Conservation (phyloP, 2,329 filamentous ascomycete genomes). For the Ascochyta rabiei region DNA sequence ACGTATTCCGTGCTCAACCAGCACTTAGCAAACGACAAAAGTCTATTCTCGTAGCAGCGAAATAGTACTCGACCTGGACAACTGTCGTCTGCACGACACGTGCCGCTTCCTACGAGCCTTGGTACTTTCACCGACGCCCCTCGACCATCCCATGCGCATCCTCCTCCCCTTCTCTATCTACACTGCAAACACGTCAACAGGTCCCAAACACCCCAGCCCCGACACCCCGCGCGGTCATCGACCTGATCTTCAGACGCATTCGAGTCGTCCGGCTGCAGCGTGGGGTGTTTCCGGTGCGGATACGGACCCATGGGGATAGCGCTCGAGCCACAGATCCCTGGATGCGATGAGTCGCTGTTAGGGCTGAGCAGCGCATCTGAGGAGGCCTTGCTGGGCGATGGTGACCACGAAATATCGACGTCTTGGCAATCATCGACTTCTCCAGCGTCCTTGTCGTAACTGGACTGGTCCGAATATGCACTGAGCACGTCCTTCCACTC, state of each 20-base stretch:
- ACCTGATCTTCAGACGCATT: not conserved
- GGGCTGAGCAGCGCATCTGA: not conserved
- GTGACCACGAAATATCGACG: not conserved
- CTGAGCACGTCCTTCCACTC: not conserved
- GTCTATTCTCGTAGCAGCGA: too few species aligned
- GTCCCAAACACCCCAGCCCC: not conserved
- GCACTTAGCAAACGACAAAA: too few species aligned
- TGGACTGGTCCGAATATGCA: not conserved
- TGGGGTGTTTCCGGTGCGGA: not conserved
- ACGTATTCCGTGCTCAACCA: too few species aligned
- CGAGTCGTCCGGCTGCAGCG: not conserved
- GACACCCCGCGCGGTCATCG: too few species aligned
- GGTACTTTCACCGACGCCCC: too few species aligned
- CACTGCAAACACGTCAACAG: not conserved
- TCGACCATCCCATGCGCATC: too few species aligned
- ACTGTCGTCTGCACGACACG: too few species aligned
- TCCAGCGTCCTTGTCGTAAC: not conserved
- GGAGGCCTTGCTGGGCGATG: not conserved
- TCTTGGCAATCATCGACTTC: not conserved
- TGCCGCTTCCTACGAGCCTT: too few species aligned
- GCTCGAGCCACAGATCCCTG: not conserved
- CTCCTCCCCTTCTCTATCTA: not conserved
- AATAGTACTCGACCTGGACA: too few species aligned
- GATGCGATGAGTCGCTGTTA: not conserved
- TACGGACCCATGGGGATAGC: constrained; percentile 2